Conservation (phyloP, 2,329 filamentous ascomycete species). For the Aspergillus intermedius region DNA sequence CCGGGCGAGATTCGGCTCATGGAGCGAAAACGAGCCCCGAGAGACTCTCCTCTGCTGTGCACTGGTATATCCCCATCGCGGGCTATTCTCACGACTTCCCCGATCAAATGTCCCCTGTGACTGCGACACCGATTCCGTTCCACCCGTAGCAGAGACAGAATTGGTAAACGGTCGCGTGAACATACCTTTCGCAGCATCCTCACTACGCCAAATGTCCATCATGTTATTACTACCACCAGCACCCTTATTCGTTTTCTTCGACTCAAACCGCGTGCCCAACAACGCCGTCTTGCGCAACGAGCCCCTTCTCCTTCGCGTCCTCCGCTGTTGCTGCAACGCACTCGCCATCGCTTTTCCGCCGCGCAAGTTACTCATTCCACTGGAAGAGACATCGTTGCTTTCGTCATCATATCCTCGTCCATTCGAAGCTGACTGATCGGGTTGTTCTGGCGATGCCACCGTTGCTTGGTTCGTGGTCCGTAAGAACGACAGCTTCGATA, state of each 20-base stretch:
- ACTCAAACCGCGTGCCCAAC: conserved; percentile 52
- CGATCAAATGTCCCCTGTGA: conserved; percentile 10
- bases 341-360: conserved; percentile 46
- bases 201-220: not conserved
- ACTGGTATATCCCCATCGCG: not conserved
- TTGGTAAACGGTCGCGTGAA: not conserved
- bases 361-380: conserved; percentile 16
- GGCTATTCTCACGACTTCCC: not conserved
- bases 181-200: not conserved
- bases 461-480: conserved; percentile 39
- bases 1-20: conserved; percentile 39
- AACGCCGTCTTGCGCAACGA: conserved; percentile 83
- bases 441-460: not conserved
- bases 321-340: conserved; percentile 44
- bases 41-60: conserved; percentile 11
- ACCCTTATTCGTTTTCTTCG: conserved; percentile 23
- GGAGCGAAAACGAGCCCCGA: conserved; percentile 22
- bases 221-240: not conserved
- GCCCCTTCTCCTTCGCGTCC: conserved; percentile 66
- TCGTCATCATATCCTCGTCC: conserved; percentile 14
- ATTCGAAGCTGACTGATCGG: no score
- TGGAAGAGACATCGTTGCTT: conserved; percentile 11
- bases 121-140: not conserved
- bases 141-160: no score
- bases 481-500: conserved; percentile 66